These are phyloP conservation scores for Hanseniaspora singularis DNA, from an alignment of 805 yeast species.

Conservation along the genomic window DNA sequence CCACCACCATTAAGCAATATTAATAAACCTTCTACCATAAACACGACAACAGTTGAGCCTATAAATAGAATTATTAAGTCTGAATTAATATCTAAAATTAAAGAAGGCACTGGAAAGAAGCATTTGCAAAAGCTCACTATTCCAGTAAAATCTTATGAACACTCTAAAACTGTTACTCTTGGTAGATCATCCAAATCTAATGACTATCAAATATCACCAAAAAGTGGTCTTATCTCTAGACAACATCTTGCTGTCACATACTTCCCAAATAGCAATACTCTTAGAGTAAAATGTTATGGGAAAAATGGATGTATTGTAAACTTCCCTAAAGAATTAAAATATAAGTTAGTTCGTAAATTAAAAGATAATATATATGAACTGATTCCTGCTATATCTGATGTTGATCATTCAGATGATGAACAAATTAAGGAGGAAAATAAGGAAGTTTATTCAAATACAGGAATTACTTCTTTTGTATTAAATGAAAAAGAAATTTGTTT, in stretches of 20 bases:
- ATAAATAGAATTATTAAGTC: constrained; percentile 4
- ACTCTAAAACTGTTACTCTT: constrained; percentile 16
- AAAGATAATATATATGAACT: constrained; percentile 23
- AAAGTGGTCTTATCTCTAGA: constrained; percentile 26
- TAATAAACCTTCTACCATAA: neutral
- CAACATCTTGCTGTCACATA: constrained; percentile 32
- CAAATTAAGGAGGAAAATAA: constrained; percentile 14
- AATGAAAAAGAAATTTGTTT: constrained; percentile 50
- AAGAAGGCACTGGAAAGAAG: neutral
- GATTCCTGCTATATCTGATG: constrained; percentile 15
- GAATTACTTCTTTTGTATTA: constrained; percentile 30
- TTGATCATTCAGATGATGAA: constrained; percentile 8
- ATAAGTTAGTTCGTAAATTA: constrained; percentile 24
- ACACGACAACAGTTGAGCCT: neutral
- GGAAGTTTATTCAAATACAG: constrained; percentile 18
- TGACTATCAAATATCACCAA: constrained; percentile 25
- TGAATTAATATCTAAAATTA: constrained; percentile 11
- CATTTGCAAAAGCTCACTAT: constrained; percentile 16
- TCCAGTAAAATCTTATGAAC: constrained; percentile 18
- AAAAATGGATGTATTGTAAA: constrained; percentile 65
- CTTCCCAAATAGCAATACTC: constrained; percentile 29
- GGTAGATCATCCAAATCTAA: constrained; percentile 27
- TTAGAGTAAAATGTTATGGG: constrained; percentile 62
- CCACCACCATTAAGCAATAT: neutral
- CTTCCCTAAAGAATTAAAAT: constrained; percentile 40